phyloP scores from a whole-genome alignment of 1,139 yeast genomes.

The Taphrina wiesneri region DNA sequence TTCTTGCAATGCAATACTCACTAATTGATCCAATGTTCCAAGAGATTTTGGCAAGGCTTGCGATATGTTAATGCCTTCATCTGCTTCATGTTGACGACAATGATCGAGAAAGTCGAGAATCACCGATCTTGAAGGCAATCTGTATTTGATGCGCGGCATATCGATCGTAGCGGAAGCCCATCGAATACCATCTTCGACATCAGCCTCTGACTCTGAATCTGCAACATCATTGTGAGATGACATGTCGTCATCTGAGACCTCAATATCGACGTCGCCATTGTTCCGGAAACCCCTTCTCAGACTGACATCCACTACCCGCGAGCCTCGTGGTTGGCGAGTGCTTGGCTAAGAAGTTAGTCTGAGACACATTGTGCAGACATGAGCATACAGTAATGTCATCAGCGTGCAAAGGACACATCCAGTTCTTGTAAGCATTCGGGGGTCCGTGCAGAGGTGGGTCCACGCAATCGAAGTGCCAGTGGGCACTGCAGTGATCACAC shows the following conservation, averaged over 20 bases:
- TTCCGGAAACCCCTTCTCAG: conserved; percentile 64
- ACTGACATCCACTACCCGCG: conserved; percentile 57
- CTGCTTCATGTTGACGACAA: conserved; percentile 1
- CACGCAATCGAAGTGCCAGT: conserved; percentile 91
- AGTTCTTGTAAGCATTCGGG: conserved; percentile 76
- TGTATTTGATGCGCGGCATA: conserved; percentile 57
- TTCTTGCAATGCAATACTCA: conserved; percentile 35
- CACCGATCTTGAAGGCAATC: conserved; percentile 71
- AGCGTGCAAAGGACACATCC: conserved; percentile 93
- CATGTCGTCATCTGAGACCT: not conserved
- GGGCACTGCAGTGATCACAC: conserved; percentile 83
- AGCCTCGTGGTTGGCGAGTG: conserved; percentile 51
- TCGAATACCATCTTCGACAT: conserved; percentile 43
- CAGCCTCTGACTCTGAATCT: conserved; percentile 36
- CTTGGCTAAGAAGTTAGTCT: conserved; percentile 12
- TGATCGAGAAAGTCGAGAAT: conserved; percentile 68
- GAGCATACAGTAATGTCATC: conserved; percentile 55
- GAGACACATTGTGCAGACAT: not conserved
- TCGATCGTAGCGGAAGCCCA: conserved; percentile 40
- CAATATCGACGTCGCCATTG: conserved; percentile 66
- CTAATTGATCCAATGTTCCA: conserved; percentile 44
- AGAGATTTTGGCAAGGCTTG: not conserved
- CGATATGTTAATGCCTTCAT: not conserved
- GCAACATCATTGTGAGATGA: conserved; percentile 42
- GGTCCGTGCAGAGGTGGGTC: conserved; percentile 71